A percentile compares a stretch with the other conserved stretches of the same genome.
Conservation (phyloP, 75 land plant species). For the Cunninghamia lanceolata region DNA sequence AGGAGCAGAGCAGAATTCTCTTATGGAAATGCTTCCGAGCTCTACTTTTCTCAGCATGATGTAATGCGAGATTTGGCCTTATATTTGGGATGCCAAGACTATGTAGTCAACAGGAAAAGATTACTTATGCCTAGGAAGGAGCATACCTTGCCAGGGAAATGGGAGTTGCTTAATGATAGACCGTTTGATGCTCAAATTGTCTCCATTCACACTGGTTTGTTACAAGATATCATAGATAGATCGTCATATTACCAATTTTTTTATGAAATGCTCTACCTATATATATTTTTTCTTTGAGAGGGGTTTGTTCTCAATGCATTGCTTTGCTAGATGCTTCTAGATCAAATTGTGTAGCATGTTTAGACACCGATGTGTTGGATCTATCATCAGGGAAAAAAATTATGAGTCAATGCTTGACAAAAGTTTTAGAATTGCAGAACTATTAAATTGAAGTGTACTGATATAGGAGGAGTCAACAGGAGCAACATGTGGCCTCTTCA, state of each 20-base stretch:
- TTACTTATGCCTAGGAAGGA: conserved; percentile 62
- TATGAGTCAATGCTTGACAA: too few species aligned
- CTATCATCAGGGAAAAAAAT: too few species aligned
- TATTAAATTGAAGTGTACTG: too few species aligned
- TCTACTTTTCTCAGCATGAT: conserved; percentile 57
- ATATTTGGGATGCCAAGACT: conserved; percentile 20
- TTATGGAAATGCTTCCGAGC: conserved; percentile 40
- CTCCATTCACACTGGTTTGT: conserved; percentile 65
- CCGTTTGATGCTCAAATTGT: conserved; percentile 55
- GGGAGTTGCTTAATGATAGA: conserved; percentile 36
- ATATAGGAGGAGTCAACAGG: too few species aligned
- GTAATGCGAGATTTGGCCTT: conserved; percentile 60
- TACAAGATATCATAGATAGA: background rate
- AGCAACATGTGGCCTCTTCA: too few species aligned
- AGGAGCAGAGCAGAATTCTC: background rate
- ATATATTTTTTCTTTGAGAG: background rate
- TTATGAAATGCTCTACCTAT: background rate
- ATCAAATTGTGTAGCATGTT: too few species aligned
- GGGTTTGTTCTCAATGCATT: background rate
- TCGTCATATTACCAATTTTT: background rate
- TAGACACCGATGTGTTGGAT: too few species aligned
- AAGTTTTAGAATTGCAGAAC: too few species aligned
- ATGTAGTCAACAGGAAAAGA: conserved; percentile 26
- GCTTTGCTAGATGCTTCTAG: background rate
- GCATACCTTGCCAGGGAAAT: conserved; percentile 40